Percentiles rank a stretch among this genome's conserved stretches.
Evolutionary conservation across 2,329 filamentous ascomycete species (phyloP).

Genomic region (Rhinocladiella mackenziei): DNA sequence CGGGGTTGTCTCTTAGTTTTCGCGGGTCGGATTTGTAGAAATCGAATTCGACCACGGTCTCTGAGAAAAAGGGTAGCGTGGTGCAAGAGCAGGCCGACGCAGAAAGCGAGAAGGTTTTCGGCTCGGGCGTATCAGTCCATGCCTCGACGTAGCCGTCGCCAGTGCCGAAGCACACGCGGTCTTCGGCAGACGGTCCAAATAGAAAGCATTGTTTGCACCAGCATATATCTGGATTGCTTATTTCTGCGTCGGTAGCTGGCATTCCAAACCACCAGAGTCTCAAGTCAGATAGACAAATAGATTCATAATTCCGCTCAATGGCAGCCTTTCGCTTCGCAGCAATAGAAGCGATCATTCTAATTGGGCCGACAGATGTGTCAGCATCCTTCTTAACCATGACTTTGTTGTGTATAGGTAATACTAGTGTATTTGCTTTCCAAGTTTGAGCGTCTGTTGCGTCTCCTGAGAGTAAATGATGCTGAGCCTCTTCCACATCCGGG

Average conservation of each 20-base stretch:
- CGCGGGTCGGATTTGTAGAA: conserved; percentile 6
- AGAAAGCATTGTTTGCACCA: conserved; percentile 11
- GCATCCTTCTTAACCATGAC: conserved; percentile 1
- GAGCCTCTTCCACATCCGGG: conserved; percentile 1
- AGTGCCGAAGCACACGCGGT: conserved; percentile 9
- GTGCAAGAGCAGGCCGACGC: conserved; percentile 4
- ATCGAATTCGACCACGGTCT: conserved; percentile 5
- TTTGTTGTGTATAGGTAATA: conserved; percentile 1
- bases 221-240: conserved; percentile 3
- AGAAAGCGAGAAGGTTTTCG: conserved; percentile 4
- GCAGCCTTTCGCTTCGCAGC: not conserved
- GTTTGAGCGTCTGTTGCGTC: conserved; percentile 3
- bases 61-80: conserved; percentile 1
- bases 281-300: conserved; percentile 3
- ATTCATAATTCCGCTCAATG: conserved; percentile 3
- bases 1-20: conserved; percentile 7
- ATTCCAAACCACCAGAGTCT: conserved; percentile 10
- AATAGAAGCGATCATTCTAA: not conserved
- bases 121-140: conserved; percentile 7
- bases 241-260: conserved; percentile 4
- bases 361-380: not conserved
- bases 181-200: conserved; percentile 1
- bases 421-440: conserved; percentile 1
- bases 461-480: conserved; percentile 1
- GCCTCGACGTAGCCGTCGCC: conserved; percentile 8